Evolutionary conservation across 108 stramenopile species (phyloP).

Genomic region (Nitzschia palea): DNA sequence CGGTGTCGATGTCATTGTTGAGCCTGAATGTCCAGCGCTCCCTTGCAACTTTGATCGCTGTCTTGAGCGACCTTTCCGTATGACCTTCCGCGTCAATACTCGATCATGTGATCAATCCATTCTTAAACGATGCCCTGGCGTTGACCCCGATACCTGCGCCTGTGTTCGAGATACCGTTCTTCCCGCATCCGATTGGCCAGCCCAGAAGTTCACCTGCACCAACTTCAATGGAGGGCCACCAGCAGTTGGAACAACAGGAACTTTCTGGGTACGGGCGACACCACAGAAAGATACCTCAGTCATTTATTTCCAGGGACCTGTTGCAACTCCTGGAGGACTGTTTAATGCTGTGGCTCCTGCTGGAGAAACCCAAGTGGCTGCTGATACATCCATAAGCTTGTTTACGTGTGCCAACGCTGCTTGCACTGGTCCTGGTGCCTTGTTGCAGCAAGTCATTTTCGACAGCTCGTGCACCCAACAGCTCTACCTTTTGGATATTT

Average conservation of each 20-base stretch:
- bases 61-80: slow-evolving; percentile 10
- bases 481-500: slow-evolving; percentile 31
- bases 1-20: slow-evolving; percentile 19
- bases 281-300: not conserved
- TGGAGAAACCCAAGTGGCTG: too few species aligned
- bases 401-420: not conserved
- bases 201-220: slow-evolving; percentile 18
- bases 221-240: slow-evolving; percentile 25
- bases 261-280: not conserved
- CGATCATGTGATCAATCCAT: not conserved
- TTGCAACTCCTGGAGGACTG: slow-evolving; percentile 8
- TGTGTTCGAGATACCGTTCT: slow-evolving; percentile 1
- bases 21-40: slow-evolving; percentile 18
- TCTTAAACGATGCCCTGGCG: slow-evolving; percentile 7
- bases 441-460: slow-evolving; percentile 20
- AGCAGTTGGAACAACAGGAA: not conserved
- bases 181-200: slow-evolving; percentile 6
- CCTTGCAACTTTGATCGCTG: slow-evolving; percentile 14
- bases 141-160: slow-evolving; percentile 6
- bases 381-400: too few species aligned
- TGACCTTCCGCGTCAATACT: slow-evolving; percentile 1
- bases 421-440: not conserved
- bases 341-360: slow-evolving; percentile 18
- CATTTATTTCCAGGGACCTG: slow-evolving; percentile 25
- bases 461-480: slow-evolving; percentile 39